phyloP scores from a whole-genome alignment of 345 rosid genomes.

The Durio zibethinus region DNA sequence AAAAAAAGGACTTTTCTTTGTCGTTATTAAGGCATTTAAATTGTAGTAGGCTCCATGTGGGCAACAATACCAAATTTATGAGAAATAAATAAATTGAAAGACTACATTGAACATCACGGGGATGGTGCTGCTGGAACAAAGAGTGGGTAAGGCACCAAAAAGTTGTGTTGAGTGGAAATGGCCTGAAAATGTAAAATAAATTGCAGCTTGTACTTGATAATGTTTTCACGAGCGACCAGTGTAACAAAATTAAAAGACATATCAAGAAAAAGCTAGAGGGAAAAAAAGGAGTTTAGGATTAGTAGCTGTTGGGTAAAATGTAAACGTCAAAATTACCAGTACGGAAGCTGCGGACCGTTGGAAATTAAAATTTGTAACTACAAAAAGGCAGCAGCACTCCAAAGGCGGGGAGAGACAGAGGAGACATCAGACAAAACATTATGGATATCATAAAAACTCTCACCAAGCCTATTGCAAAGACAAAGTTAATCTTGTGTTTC shows the following conservation, averaged over 20 bases:
- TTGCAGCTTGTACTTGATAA: not conserved
- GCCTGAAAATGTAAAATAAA: not conserved
- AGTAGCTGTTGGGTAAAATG: not conserved
- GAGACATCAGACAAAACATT: not conserved
- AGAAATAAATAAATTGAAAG: not conserved
- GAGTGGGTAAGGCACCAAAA: conserved; percentile 22
- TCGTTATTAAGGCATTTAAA: no score
- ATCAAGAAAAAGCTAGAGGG: not conserved
- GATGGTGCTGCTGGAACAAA: not conserved
- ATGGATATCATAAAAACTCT: conserved; percentile 18
- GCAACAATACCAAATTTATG: not conserved
- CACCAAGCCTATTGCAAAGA: conserved; percentile 29
- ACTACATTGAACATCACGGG: conserved; percentile 1
- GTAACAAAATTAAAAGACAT: not conserved
- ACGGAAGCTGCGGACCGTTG: not conserved
- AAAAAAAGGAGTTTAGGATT: no score
- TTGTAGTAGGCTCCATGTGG: no score
- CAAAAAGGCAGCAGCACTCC: not conserved
- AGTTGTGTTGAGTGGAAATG: not conserved
- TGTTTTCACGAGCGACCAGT: not conserved
- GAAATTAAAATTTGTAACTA: not conserved
- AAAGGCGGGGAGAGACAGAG: not conserved
- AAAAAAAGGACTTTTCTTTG: no score
- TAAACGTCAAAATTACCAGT: not conserved
- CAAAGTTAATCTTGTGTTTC: not conserved